Base-by-base conservation (phyloP, 208 protist species). In the Crithidia bombi region DNA sequence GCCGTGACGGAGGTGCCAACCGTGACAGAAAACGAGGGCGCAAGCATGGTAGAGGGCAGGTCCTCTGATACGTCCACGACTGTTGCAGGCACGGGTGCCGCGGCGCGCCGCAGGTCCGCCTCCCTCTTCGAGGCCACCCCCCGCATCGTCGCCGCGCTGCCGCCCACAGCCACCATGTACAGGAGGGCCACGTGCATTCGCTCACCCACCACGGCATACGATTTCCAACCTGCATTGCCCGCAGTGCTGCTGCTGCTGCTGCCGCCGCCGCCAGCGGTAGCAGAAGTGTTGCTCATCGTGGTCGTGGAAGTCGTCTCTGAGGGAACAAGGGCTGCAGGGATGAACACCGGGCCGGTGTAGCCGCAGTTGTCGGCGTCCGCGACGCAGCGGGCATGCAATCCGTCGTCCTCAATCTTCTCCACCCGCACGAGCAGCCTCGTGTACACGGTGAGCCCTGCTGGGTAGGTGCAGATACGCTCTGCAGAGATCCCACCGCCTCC, bases 131-230 rank as follows among this genome's bases (percentile, higher is more conserved):
- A 92, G 9, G 85, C 89, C 33, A 91, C 67, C 30, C 78, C 69
- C 19, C 78, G 82, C 62, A 90, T 65, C 5, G 89, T 82, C 19
- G 89, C 89, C 9, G 63, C 69, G 64, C 89, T 95, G 21, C 72
- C 84, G 41, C 81, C 89, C 11, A 95, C 77, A 7, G 86, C 69
- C 3, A 85, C 76, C 43, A 80, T 82, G 58, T 91, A 95, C 28
- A 95, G 70, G 59, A 92, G 52, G 21, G 78, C 73, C 28, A 89
- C 89, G 32, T 78, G 81, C 85, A 95, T 89, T 25, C 79, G 73
- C 64, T 95, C 89, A 26, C 86, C 86, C 10, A 77, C 77, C 38
- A 95, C 87, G 43, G 86, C 86, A 75, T 85, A 92, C 26, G 70
- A 65, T 9, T 57, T 56, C 89, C 89, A 94, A 26, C 73, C 70